Conservation (phyloP, 1,139 yeast species). For the Diutina rugosa region DNA sequence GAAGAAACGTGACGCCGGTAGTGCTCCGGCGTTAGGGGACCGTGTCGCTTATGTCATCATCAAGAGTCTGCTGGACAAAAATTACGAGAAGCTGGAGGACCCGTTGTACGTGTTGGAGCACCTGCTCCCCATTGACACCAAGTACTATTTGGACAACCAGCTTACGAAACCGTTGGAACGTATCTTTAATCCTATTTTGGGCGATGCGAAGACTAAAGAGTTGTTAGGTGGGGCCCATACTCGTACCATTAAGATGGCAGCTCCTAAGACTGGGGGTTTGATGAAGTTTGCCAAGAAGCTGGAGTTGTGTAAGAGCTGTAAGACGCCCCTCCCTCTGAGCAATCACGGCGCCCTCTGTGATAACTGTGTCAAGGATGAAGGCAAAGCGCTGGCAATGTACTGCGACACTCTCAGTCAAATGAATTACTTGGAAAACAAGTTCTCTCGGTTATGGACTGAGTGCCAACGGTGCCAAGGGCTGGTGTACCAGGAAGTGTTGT, state of each 20-base stretch:
- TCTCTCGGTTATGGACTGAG: conserved; percentile 91
- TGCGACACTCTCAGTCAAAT: conserved; percentile 68
- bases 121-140: conserved; percentile 87
- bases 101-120: conserved; percentile 88
- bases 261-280: conserved; percentile 63
- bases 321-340: conserved; percentile 55
- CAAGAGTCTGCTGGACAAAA: conserved; percentile 72
- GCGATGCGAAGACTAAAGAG: conserved; percentile 72
- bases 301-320: conserved; percentile 81
- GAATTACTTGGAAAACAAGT: conserved; percentile 70
- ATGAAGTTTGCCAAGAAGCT: conserved; percentile 89
- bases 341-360: conserved; percentile 74
- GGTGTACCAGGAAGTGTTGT: conserved; percentile 86
- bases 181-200: conserved; percentile 90
- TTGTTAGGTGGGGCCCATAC: conserved; percentile 76
- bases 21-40: conserved; percentile 94
- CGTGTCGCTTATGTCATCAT: conserved; percentile 93
- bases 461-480: conserved; percentile 98
- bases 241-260: conserved; percentile 56
- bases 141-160: conserved; percentile 88
- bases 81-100: conserved; percentile 93
- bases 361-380: conserved; percentile 39
- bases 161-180: conserved; percentile 84
- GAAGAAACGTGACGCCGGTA: conserved; percentile 93
- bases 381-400: conserved; percentile 65